These are phyloP conservation scores for Oryza meyeriana DNA, from an alignment of 176 grass and related monocot species.

Conservation along the genomic window DNA sequence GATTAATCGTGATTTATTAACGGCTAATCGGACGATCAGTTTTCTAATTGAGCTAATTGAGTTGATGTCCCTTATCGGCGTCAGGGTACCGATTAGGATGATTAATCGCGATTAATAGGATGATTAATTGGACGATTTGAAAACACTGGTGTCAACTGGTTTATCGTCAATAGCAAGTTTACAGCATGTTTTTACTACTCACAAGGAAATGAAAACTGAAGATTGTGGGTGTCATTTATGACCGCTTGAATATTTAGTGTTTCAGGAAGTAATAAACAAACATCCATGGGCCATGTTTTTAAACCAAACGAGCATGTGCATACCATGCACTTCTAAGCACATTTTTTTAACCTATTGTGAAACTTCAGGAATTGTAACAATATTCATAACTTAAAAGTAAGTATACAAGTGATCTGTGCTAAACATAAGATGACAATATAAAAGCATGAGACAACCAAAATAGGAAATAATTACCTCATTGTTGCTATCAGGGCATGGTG, in stretches of 20 bases:
- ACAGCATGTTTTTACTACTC: neutral
- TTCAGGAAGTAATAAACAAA: neutral
- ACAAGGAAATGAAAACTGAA: neutral
- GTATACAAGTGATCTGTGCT: neutral
- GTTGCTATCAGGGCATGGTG: slow-evolving; percentile 26
- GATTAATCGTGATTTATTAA: too few species aligned
- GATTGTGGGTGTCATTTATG: neutral
- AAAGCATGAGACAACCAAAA: neutral
- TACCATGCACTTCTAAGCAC: neutral
- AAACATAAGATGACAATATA: neutral
- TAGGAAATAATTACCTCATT: slow-evolving; percentile 52
- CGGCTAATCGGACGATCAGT: too few species aligned
- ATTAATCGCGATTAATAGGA: too few species aligned
- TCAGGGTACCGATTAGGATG: too few species aligned
- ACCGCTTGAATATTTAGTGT: neutral
- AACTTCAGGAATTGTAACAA: neutral
- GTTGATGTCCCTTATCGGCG: too few species aligned
- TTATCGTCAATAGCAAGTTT: neutral
- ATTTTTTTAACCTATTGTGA: neutral
- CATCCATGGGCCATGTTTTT: neutral
- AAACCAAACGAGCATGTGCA: neutral
- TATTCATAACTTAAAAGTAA: neutral
- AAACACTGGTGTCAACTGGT: neutral
- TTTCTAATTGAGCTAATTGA: too few species aligned
- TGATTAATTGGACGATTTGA: too few species aligned